phyloP scores from a whole-genome alignment of 805 yeast genomes.

The Lipomyces anomalus region DNA sequence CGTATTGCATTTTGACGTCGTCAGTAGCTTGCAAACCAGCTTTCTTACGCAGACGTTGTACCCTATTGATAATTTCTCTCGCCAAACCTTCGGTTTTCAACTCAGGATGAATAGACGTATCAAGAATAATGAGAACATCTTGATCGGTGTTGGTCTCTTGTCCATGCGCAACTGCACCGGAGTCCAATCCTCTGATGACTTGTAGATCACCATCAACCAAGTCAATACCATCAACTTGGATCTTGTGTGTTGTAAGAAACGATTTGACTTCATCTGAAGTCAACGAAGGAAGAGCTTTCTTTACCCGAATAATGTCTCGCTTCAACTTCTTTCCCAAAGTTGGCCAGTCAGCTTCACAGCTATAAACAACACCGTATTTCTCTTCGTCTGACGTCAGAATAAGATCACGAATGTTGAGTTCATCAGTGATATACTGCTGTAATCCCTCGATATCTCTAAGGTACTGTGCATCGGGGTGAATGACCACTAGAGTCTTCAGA shows the following conservation, averaged over 20 bases:
- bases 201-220: constrained; percentile 82
- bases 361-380: constrained; percentile 85
- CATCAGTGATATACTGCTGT: constrained; percentile 76
- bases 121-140: constrained; percentile 85
- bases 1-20: constrained; percentile 83
- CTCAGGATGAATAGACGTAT: constrained; percentile 80
- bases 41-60: constrained; percentile 95
- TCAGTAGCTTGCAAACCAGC: constrained; percentile 92
- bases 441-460: constrained; percentile 72
- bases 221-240: constrained; percentile 83
- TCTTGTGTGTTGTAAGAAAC: constrained; percentile 64
- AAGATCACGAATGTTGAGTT: constrained; percentile 84
- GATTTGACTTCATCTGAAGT: constrained; percentile 76
- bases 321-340: constrained; percentile 94
- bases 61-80: constrained; percentile 93
- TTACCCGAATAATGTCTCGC: constrained; percentile 88
- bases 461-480: constrained; percentile 72
- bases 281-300: constrained; percentile 81
- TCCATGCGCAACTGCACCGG: constrained; percentile 52
- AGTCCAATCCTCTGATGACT: constrained; percentile 78
- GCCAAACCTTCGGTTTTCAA: constrained; percentile 91
- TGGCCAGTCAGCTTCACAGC: constrained; percentile 98
- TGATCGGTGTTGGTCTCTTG: constrained; percentile 82
- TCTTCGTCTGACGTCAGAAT: constrained; percentile 85
- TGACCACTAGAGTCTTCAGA: constrained; percentile 75